A percentile compares a stretch with the other conserved stretches of the same genome.
Evolutionary conservation across 2,329 filamentous ascomycete species (phyloP).

Genomic region (Phaeophleospora eucalypticola): DNA sequence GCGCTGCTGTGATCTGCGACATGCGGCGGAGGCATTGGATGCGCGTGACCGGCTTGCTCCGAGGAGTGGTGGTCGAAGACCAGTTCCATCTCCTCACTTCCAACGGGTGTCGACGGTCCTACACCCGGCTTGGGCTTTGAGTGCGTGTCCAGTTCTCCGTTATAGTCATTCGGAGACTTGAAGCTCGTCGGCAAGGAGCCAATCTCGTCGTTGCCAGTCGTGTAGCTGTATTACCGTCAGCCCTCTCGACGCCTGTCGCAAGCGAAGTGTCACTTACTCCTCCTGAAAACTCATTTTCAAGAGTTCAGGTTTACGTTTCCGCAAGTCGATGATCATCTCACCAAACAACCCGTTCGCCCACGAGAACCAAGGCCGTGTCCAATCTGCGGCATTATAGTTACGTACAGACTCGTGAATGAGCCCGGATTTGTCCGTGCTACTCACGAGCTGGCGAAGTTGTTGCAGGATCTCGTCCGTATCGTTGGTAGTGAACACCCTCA

Average conservation of each 20-base stretch:
- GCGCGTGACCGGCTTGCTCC: background rate
- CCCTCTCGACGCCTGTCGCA: background rate
- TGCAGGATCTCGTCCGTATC: conserved; percentile 42
- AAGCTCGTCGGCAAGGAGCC: background rate
- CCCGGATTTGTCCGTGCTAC: conserved; percentile 43
- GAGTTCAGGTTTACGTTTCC: conserved; percentile 40
- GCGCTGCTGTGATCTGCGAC: background rate
- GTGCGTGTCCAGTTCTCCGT: background rate
- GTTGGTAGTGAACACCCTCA: conserved; percentile 44
- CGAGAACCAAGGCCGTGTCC: conserved; percentile 46
- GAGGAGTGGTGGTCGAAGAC: background rate
- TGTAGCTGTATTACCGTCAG: conserved; percentile 2
- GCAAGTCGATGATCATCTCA: conserved; percentile 46
- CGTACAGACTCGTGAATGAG: conserved; percentile 49
- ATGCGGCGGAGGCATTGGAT: background rate
- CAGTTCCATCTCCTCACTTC: background rate
- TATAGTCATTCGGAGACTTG: background rate
- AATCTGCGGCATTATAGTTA: conserved; percentile 40
- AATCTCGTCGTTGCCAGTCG: conserved; percentile 6
- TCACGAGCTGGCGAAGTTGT: conserved; percentile 41
- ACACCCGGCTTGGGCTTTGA: background rate
- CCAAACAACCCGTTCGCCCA: conserved; percentile 51
- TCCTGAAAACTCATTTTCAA: conserved; percentile 41
- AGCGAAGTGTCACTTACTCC: background rate
- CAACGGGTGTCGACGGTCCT: background rate